These are phyloP conservation scores for Euphorbia schlechtendalii DNA, from an alignment of 441 rosid species.

Conservation along the genomic window DNA sequence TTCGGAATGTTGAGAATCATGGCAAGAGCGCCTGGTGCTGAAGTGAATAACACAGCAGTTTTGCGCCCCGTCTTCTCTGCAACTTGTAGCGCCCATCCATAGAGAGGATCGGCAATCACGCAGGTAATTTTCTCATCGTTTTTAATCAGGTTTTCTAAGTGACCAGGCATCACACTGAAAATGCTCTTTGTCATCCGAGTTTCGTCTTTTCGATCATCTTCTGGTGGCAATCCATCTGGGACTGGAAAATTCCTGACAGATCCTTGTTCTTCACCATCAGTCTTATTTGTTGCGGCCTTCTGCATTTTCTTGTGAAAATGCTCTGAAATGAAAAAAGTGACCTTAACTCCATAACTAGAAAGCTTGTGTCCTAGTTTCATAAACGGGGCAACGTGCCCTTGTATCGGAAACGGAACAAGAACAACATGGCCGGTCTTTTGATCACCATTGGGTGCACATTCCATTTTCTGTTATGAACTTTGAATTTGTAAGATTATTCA, in stretches of 20 bases:
- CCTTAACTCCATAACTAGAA: neutral
- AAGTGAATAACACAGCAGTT: conserved; percentile 12
- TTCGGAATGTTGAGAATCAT: conserved; percentile 10
- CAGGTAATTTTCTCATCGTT: neutral
- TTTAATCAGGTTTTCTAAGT: conserved; percentile 3
- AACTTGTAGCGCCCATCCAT: conserved; percentile 3
- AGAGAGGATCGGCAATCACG: neutral
- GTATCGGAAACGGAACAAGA: conserved; percentile 1
- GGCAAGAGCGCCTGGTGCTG: conserved; percentile 15
- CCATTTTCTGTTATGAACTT: neutral
- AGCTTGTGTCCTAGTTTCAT: conserved; percentile 8
- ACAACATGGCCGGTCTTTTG: neutral
- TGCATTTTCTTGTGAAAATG: neutral
- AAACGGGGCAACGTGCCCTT: neutral
- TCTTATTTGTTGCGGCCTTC: neutral
- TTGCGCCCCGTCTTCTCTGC: conserved; percentile 22
- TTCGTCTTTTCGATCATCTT: conserved; percentile 4
- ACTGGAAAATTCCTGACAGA: conserved; percentile 3
- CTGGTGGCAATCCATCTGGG: neutral
- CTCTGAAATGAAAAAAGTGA: neutral
- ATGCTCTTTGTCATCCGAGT: neutral
- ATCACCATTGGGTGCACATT: neutral
- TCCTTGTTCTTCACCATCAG: neutral
- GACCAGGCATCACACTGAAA: conserved; percentile 8
- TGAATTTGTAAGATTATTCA: neutral